These are phyloP conservation scores for Haplographium delicatum DNA, from an alignment of 495 filamentous ascomycete genomes.

Conservation along the genomic window DNA sequence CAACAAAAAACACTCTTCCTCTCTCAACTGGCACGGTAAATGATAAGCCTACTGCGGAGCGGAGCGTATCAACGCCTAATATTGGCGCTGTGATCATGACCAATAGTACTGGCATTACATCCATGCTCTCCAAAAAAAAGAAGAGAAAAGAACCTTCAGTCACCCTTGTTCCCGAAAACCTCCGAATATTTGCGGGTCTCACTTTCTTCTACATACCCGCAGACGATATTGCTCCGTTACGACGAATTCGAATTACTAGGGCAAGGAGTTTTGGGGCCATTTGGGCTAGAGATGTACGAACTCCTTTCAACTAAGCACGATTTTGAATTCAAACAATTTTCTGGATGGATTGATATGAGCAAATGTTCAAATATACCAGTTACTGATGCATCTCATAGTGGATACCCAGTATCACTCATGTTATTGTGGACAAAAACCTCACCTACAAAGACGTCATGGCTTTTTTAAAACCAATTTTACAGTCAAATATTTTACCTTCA, in stretches of 20 bases:
- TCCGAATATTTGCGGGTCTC: conserved; percentile 61
- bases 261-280: conserved; percentile 70
- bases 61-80: conserved; percentile 20
- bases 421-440: conserved; percentile 72
- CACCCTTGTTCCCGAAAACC: conserved; percentile 47
- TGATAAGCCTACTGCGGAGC: conserved; percentile 5
- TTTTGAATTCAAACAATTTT: too few species aligned
- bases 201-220: conserved; percentile 79
- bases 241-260: conserved; percentile 67
- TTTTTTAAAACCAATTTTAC: conserved; percentile 44
- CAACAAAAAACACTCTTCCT: conserved; percentile 1
- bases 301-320: too few species aligned
- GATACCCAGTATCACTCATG: conserved; percentile 51
- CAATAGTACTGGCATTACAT: conserved; percentile 18
- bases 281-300: conserved; percentile 51
- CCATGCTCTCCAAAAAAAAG: conserved; percentile 36
- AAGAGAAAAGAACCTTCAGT: conserved; percentile 36
- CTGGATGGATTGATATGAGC: too few species aligned
- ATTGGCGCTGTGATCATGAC: conserved; percentile 16
- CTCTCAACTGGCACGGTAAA: background rate
- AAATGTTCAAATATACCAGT: too few species aligned
- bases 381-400: conserved; percentile 1
- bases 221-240: conserved; percentile 59
- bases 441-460: conserved; percentile 60
- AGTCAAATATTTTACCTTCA: conserved; percentile 33